A percentile compares a stretch with the other conserved stretches of the same genome.
These are phyloP conservation scores for Sphenostylis stenocarpa DNA, from an alignment of 306 rosid species.

Conservation along the genomic window DNA sequence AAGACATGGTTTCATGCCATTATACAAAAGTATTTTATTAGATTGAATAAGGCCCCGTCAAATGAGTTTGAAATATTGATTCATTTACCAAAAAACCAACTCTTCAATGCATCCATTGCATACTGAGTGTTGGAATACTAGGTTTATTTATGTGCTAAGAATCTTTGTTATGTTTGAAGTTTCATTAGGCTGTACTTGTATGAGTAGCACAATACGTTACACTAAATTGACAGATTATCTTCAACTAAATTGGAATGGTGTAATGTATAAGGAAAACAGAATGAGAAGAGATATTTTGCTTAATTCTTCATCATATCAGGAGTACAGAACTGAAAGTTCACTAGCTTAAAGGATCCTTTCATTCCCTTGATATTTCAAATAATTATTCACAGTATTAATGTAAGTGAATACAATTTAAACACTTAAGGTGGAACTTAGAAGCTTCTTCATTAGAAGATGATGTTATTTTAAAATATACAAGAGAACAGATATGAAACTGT, in stretches of 20 bases:
- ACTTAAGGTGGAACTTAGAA: conserved; percentile 1
- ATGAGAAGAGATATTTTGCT: not conserved
- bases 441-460: conserved; percentile 11
- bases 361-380: conserved; percentile 10
- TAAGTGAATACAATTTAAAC: not conserved
- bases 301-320: conserved; percentile 10
- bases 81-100: not conserved
- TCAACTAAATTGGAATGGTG: conserved; percentile 12
- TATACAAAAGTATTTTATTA: not conserved
- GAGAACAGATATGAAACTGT: conserved; percentile 7
- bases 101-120: not conserved
- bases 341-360: not conserved
- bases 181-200: not conserved
- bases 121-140: not conserved
- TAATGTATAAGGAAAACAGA: not conserved
- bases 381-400: not conserved
- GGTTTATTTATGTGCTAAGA: not conserved
- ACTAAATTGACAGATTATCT: not conserved
- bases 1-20: not conserved
- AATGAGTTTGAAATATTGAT: conserved; percentile 1
- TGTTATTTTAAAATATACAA: conserved; percentile 6
- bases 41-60: not conserved
- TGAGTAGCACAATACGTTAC: not conserved
- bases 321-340: conserved; percentile 1
- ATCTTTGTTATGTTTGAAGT: not conserved